A percentile compares a stretch with the other conserved stretches of the same genome.
Conservation (phyloP, 495 filamentous ascomycete species). For the Cudoniella acicularis region DNA sequence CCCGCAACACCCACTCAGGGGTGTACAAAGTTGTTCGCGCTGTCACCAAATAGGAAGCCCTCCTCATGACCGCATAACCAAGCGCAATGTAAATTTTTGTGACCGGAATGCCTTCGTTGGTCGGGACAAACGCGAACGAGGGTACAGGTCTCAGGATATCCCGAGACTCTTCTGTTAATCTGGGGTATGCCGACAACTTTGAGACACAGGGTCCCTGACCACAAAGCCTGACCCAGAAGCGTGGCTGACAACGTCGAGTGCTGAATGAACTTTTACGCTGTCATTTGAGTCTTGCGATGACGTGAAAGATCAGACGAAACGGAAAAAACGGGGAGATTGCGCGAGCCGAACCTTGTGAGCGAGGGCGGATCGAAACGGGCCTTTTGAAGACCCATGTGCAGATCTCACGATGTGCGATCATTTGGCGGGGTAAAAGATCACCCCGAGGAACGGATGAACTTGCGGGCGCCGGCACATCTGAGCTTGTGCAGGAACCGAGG, state of each 20-base stretch:
- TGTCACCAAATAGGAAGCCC: not conserved
- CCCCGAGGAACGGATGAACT: not conserved
- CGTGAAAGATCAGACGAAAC: not conserved
- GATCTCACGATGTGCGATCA: not conserved
- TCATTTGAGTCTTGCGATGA: not conserved
- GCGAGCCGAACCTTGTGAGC: not conserved
- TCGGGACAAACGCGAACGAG: not conserved
- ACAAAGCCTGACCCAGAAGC: not conserved
- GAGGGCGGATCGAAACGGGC: not conserved
- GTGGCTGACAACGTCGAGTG: not conserved
- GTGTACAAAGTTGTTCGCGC: not conserved
- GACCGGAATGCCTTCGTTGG: not conserved
- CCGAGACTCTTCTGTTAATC: not conserved
- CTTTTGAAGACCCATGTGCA: not conserved
- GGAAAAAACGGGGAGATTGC: not conserved
- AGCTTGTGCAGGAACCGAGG: not conserved
- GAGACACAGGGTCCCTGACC: not conserved
- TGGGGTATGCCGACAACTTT: not conserved
- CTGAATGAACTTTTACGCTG: too few species aligned
- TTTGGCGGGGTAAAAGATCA: not conserved
- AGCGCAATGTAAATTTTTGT: not conserved
- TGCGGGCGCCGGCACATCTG: not conserved
- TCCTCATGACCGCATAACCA: not conserved
- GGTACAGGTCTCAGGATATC: not conserved
- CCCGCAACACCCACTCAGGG: not conserved